phyloP scores from a whole-genome alignment of 2,329 filamentous ascomycete species.

The Phyllosticta capitalensis region DNA sequence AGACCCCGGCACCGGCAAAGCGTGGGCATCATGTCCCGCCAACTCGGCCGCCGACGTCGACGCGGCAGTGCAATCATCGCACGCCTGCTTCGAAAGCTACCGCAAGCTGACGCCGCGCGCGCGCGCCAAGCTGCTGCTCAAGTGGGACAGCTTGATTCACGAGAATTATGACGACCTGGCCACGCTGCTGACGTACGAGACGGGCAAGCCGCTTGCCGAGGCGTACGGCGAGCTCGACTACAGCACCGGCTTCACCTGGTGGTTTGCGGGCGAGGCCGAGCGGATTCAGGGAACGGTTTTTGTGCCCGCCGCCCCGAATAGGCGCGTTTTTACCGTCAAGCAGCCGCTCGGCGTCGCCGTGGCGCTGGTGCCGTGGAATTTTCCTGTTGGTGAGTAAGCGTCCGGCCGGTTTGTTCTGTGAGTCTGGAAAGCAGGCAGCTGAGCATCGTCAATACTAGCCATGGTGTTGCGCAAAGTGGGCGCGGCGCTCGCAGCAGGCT shows the following conservation, averaged over 20 bases:
- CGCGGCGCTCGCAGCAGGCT: constrained; percentile 27
- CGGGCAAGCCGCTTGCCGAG: constrained; percentile 44
- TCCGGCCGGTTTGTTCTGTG: constrained; percentile 14
- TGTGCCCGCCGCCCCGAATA: constrained; percentile 49
- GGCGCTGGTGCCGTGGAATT: constrained; percentile 35
- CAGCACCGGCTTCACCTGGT: constrained; percentile 45
- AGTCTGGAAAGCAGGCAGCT: background rate
- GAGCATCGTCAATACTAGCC: constrained; percentile 21
- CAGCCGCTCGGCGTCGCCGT: constrained; percentile 38
- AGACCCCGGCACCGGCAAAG: constrained; percentile 44
- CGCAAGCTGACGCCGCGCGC: constrained; percentile 50
- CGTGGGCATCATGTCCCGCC: constrained; percentile 39
- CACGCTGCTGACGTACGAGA: constrained; percentile 52
- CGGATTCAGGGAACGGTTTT: constrained; percentile 54
- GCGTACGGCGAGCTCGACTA: constrained; percentile 46
- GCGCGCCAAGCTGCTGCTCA: constrained; percentile 52
- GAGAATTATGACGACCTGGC: constrained; percentile 54
- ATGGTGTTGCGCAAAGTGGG: constrained; percentile 27
- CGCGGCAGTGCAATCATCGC: constrained; percentile 47
- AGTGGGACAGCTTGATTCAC: constrained; percentile 56
- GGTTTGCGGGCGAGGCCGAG: constrained; percentile 52
- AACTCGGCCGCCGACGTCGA: constrained; percentile 52
- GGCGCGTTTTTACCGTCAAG: constrained; percentile 63
- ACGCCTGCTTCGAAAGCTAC: constrained; percentile 52
- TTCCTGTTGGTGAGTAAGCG: constrained; percentile 28